Evolutionary conservation across 495 filamentous ascomycete species (phyloP).

Genomic region (Tuber calosporum): DNA sequence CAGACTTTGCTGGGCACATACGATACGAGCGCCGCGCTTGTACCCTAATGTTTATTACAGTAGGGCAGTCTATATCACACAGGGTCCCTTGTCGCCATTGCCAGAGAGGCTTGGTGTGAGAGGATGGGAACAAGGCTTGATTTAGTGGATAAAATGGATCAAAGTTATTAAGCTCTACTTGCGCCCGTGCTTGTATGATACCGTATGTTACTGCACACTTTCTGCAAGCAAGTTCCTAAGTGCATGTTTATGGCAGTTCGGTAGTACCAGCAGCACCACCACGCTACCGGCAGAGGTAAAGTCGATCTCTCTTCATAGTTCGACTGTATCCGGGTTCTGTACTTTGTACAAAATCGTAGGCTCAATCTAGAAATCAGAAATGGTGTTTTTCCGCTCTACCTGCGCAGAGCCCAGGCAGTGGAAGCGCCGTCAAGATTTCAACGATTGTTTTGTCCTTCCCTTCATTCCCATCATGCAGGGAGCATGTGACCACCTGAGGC

Average conservation of each 20-base stretch:
- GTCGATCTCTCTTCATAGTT: not conserved
- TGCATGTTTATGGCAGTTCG: not conserved
- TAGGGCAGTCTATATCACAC: not conserved
- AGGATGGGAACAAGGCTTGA: not conserved
- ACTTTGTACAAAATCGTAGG: not conserved
- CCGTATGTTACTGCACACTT: not conserved
- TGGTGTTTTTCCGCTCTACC: not conserved
- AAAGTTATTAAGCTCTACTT: not conserved
- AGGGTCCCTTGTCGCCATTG: not conserved
- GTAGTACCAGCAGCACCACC: not conserved
- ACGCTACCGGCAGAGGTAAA: not conserved
- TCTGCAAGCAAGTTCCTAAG: not conserved
- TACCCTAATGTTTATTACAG: not conserved
- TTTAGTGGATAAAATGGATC: not conserved
- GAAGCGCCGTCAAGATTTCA: not conserved
- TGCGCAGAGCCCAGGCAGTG: not conserved
- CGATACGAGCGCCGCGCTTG: not conserved
- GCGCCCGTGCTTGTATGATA: too few species aligned
- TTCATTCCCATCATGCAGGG: not conserved
- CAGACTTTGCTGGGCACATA: not conserved
- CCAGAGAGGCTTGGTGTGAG: not conserved
- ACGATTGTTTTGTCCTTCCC: not conserved
- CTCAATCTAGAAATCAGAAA: not conserved
- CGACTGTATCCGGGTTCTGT: not conserved
- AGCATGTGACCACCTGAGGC: conserved; percentile 9